These are phyloP conservation scores for Ascochyta lentis DNA, from an alignment of 2,329 filamentous ascomycete genomes.

Conservation along the genomic window DNA sequence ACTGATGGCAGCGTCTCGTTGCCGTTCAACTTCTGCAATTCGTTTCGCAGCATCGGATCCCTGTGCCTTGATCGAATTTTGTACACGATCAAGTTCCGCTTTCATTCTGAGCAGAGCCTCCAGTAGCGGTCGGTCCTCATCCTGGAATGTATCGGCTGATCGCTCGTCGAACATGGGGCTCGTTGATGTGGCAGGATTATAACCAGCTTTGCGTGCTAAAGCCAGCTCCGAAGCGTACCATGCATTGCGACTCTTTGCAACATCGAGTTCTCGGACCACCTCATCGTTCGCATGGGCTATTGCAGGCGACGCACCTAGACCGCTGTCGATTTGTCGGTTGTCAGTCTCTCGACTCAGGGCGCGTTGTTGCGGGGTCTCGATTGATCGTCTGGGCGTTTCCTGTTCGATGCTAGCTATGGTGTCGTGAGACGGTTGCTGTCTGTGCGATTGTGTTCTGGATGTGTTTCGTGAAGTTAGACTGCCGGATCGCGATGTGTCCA, in stretches of 20 bases:
- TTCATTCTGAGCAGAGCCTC: constrained; percentile 94
- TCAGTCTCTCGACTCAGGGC: constrained; percentile 41
- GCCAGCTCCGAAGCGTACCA: constrained; percentile 98
- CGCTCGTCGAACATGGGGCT: constrained; percentile 79
- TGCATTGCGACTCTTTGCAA: constrained; percentile 83
- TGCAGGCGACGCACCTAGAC: constrained; percentile 64
- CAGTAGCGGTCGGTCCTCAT: constrained; percentile 89
- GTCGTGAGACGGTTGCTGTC: constrained; percentile 70
- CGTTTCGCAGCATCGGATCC: constrained; percentile 83
- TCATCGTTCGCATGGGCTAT: constrained; percentile 72
- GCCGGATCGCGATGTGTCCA: constrained; percentile 44
- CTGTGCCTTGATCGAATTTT: constrained; percentile 87
- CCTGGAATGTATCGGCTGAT: constrained; percentile 78
- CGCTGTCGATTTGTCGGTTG: constrained; percentile 63
- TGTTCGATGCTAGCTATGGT: constrained; percentile 57
- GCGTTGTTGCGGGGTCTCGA: constrained; percentile 41
- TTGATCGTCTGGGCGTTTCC: constrained; percentile 39
- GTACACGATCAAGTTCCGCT: constrained; percentile 85
- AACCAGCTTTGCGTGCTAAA: constrained; percentile 88
- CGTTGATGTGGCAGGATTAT: constrained; percentile 72
- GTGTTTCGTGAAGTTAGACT: constrained; percentile 45
- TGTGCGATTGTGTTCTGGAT: constrained; percentile 50
- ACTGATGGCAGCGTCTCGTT: constrained; percentile 90
- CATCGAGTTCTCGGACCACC: constrained; percentile 84
- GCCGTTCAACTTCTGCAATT: constrained; percentile 92